phyloP scores from a whole-genome alignment of 202 grass and related monocot species.

The Digitaria exilis region DNA sequence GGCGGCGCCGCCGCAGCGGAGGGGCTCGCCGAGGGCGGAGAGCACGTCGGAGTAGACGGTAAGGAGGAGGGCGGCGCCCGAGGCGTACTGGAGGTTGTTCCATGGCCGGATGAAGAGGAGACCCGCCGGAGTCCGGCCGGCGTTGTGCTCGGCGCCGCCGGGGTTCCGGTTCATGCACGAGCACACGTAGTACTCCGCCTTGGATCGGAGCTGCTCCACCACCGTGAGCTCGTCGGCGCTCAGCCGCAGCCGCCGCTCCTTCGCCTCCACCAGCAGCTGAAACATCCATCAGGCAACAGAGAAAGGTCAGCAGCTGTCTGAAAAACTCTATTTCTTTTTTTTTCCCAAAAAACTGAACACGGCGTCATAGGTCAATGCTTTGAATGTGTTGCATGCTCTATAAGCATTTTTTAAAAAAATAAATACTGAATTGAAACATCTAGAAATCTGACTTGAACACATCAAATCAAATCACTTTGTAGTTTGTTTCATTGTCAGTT shows the following conservation, averaged over 20 bases:
- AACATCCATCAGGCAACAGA: not conserved
- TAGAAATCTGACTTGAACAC: not conserved
- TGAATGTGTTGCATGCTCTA: not conserved
- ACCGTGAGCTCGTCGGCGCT: constrained; percentile 31
- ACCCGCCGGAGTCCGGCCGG: constrained; percentile 71
- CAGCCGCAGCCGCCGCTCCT: constrained; percentile 35
- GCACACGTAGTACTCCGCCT: constrained; percentile 84
- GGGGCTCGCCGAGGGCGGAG: constrained; percentile 33
- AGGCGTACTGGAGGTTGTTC: constrained; percentile 94
- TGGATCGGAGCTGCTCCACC: constrained; percentile 62
- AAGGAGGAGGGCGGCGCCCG: constrained; percentile 80
- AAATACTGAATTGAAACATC: not conserved
- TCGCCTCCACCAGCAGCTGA: constrained; percentile 76
- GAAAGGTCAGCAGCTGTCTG: not conserved
- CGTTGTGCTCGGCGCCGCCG: constrained; percentile 65
- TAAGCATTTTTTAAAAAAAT: not conserved
- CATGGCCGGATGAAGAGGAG: constrained; percentile 83
- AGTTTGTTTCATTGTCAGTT: not conserved
- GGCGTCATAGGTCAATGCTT: not conserved
- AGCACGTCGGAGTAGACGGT: constrained; percentile 74
- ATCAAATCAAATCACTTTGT: not conserved
- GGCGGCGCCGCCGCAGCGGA: constrained; percentile 36
- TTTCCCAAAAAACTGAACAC: not conserved
- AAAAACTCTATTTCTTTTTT: no score
- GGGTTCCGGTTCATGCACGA: constrained; percentile 75